A percentile compares a stretch with the other conserved stretches of the same genome.
Conservation (phyloP, 192 early-diverging fungal genomes). For the Ambispora gerdemannii region DNA sequence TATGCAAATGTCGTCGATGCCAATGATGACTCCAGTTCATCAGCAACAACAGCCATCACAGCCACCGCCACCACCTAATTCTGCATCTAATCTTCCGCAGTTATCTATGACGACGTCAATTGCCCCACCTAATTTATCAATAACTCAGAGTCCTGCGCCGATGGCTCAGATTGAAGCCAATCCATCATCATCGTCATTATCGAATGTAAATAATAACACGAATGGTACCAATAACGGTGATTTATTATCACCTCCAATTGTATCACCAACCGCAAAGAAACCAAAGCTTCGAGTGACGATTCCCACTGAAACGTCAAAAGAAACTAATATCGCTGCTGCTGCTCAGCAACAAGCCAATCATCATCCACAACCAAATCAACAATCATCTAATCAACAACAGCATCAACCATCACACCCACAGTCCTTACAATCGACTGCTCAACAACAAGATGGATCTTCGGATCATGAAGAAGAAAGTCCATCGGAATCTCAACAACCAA, state of each 20-base stretch:
- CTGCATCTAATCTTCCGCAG: neutral
- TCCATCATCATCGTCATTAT: neutral
- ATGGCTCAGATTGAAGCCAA: neutral
- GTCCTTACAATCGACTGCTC: neutral
- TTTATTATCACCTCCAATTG: slow-evolving; percentile 17
- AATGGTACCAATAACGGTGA: neutral
- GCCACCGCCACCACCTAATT: neutral
- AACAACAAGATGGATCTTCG: neutral
- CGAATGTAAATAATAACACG: neutral
- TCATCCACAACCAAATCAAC: neutral
- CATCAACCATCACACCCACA: neutral
- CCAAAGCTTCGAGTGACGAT: slow-evolving; percentile 32
- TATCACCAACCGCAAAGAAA: slow-evolving; percentile 32
- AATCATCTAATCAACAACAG: neutral
- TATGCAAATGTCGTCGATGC: neutral
- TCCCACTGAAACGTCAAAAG: slow-evolving; percentile 14
- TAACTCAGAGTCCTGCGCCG: neutral
- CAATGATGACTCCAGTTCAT: neutral
- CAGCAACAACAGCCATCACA: neutral
- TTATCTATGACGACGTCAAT: neutral
- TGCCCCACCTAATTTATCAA: neutral
- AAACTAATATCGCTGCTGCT: neutral
- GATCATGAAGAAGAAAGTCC: neutral
- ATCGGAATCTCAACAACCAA: slow-evolving; percentile 19
- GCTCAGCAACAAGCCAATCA: neutral